Evolutionary conservation across 2,329 filamentous ascomycete species (phyloP), one percentile per base, ranked within the genome.

Genomic region (Teratosphaeria epicoccoides): DNA sequence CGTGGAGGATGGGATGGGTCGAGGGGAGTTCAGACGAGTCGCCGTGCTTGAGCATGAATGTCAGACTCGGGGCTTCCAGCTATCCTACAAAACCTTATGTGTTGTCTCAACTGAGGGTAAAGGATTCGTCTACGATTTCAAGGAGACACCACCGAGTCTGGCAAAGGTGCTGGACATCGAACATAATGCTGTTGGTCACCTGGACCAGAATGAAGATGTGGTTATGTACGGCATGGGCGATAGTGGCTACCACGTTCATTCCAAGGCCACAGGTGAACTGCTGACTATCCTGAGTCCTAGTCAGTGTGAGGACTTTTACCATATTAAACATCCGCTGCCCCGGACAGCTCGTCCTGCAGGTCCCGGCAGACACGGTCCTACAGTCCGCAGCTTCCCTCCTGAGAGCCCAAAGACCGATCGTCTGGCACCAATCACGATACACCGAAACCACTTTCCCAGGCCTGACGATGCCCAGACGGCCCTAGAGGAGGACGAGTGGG

Each of bases 101-200:
- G 72, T 75, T 6, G 72, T 73, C 0, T 74, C 72, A 0, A 70
- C 63, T 12, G 56, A 74, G 50, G 71, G 70, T 2, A 61, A 68
- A 26, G 73, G 71, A 1, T 75, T 72, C 56, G 71, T 75, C 1
- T 76, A 74, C 53, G 70, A 74, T 50, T 66, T 74, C 24, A 48
- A 52, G 7, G 33, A 44, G 1, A 61, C 62, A 2, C 64, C 67
- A 9, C 70, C 71, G 0, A 55, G 28, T 6, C 54, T 70, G 52
- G 65, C 55, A 5, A 72, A 63, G 1, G 61, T 65, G 9, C 50
- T 75, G 25, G 55, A 63, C 4, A 74, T 75, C 22, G 68, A 69
- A 44, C 43, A 63, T 2, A 70, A 66, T 6, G 73, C 71, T 0
- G 64, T 74, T 2, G 73, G 73, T 1, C 73, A 76, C 57, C 59